phyloP scores from a whole-genome alignment of 148 eudicot genomes.

The Bassia scoparia region DNA sequence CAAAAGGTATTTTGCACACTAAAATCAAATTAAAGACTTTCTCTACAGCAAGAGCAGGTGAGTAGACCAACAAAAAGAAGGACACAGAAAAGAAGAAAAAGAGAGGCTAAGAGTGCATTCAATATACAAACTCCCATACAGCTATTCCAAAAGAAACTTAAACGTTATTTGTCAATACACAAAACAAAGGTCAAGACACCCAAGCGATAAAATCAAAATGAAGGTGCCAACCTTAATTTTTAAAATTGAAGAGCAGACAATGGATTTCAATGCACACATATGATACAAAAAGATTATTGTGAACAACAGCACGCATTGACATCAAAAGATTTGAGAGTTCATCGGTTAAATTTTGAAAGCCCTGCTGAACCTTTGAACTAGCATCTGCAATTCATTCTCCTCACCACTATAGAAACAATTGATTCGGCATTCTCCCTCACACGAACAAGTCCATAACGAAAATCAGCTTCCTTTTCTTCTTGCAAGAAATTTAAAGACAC shows the following conservation, averaged over 20 bases:
- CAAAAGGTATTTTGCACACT: background rate
- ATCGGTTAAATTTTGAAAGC: constrained; percentile 82
- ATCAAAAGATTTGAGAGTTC: constrained; percentile 14
- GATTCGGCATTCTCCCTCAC: constrained; percentile 96
- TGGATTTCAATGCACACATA: background rate
- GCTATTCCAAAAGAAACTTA: background rate
- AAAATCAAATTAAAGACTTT: background rate
- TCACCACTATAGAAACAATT: constrained; percentile 91
- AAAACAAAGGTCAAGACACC: background rate
- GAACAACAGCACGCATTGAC: background rate
- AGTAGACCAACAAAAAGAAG: constrained; percentile 3
- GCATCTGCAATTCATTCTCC: constrained; percentile 78
- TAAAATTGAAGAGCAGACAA: background rate
- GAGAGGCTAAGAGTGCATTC: background rate
- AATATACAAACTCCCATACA: background rate
- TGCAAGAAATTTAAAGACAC: constrained; percentile 75
- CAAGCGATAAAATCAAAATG: background rate
- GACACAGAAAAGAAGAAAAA: background rate
- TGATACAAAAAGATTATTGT: constrained; percentile 6
- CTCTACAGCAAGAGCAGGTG: background rate
- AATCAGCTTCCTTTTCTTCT: constrained; percentile 95
- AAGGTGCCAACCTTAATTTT: background rate
- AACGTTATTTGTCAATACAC: background rate
- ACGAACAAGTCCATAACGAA: constrained; percentile 92
- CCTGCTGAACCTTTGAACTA: constrained; percentile 73